Conservation (phyloP, 2,329 filamentous ascomycete species). For the Teratosphaeria nubilosa region DNA sequence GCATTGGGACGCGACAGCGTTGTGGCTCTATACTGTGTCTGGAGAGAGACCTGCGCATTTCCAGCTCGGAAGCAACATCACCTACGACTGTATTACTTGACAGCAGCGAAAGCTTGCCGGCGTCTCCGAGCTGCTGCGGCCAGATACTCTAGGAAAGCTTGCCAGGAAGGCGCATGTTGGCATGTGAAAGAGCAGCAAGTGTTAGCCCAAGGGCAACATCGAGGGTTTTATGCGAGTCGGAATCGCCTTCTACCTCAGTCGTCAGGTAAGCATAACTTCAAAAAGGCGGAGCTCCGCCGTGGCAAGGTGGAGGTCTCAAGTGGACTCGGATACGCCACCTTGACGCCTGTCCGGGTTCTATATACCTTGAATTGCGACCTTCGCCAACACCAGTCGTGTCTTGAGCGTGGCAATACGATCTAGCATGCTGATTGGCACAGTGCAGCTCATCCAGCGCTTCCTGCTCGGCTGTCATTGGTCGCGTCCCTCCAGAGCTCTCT, state of each 20-base stretch:
- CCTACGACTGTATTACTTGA: background rate
- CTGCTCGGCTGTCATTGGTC: slow-evolving; percentile 9
- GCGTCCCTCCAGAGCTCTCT: background rate
- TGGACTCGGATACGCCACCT: background rate
- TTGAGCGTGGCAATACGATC: slow-evolving; percentile 10
- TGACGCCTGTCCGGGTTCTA: background rate
- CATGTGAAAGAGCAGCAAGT: background rate
- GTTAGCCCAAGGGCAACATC: background rate
- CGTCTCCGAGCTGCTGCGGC: background rate
- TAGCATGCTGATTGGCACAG: slow-evolving; percentile 11
- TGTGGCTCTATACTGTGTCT: background rate
- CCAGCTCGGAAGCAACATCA: background rate
- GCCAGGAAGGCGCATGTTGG: background rate
- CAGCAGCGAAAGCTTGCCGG: background rate
- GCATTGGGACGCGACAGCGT: background rate
- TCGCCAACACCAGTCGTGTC: background rate
- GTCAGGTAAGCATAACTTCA: background rate
- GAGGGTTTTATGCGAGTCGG: background rate
- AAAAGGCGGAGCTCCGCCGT: background rate
- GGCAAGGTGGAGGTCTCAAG: background rate
- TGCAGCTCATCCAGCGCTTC: slow-evolving; percentile 5
- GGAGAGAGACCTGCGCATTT: background rate
- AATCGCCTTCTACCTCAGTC: background rate
- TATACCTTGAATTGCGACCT: background rate
- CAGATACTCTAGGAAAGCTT: background rate